Base-by-base conservation (phyloP, 345 rosid genomes). In the Populus ilicifolia region DNA sequence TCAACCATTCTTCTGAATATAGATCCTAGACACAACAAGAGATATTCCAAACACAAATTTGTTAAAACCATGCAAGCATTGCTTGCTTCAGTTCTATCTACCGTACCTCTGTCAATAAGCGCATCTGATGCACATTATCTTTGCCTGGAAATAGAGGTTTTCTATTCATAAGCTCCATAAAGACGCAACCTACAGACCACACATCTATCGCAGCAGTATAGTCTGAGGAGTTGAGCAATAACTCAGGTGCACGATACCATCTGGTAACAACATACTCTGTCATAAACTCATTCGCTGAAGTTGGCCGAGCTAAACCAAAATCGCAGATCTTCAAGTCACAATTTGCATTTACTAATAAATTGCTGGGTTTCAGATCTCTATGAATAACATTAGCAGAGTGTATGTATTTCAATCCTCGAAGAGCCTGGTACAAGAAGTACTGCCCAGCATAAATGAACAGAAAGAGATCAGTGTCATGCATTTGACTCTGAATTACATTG, bases 121-220 rank as follows among this genome's bases (percentile, higher is more conserved):
- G 95, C 97, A 96, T 90, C 87, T 96, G 97, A 83, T 92, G 99
- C 46, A 92, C 93, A 46, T 92, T 97, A 82, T 96, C 99, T 78
- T 29, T 96, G 71, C 99, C 99, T 0, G 98, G 99, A 77, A 94
- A 96, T 79, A 96, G 59, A 80, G 99, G 97, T 62, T 84, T 96
- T 80, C 97, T 83, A 70, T 96, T 94, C 97, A 94, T 89, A 33
- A 96, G 97, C 88, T 96, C 99, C 99, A 96, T 88, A 76, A 81
- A 96, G 79, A 96, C 89, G 86, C 99, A 96, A 70, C 99, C 99
- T 16, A 94, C 99, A 71, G 99, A 96, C 99, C 98, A 96, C 59
- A 96, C 97, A 85, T 96, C 99, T 13, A 94, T 96, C 41, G 99
- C 90, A 25, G 96, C 92, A 18, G 95, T 94, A 77, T 96, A 94